Percentiles rank a stretch among this genome's conserved stretches.
Conservation (phyloP, 1,284 basidiomycete species). For the Ustilago esculenta region DNA sequence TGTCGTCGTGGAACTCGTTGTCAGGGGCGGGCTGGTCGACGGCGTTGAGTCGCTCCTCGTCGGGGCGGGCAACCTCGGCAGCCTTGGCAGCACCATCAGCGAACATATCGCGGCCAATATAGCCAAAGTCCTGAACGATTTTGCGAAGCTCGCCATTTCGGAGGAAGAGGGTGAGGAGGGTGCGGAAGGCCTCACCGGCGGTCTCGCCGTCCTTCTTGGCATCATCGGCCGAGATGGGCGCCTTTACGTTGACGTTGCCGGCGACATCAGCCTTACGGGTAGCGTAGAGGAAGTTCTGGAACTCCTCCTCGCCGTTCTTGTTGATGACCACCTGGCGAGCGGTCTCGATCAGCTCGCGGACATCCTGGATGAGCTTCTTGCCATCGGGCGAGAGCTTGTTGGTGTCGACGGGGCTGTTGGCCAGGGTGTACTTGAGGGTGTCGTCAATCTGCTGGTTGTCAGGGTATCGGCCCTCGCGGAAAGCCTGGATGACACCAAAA, state of each 20-base stretch:
- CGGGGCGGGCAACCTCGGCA: constrained; percentile 78
- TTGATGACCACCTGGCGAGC: constrained; percentile 56
- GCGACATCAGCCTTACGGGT: constrained; percentile 55
- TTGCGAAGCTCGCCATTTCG: constrained; percentile 62
- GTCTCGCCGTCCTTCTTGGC: constrained; percentile 62
- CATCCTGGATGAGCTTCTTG: constrained; percentile 57
- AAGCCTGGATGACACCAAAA: constrained; percentile 62
- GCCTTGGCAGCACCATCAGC: constrained; percentile 79
- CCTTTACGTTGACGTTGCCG: constrained; percentile 42
- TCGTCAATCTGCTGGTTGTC: constrained; percentile 63
- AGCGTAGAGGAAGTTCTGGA: constrained; percentile 63
- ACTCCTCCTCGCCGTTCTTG: constrained; percentile 62
- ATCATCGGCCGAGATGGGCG: constrained; percentile 48
- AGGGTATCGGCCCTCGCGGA: constrained; percentile 62
- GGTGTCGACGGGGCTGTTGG: constrained; percentile 55
- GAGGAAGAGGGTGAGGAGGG: constrained; percentile 62
- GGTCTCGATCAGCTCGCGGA: constrained; percentile 57
- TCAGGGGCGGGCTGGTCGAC: constrained; percentile 75
- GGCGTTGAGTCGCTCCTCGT: constrained; percentile 73
- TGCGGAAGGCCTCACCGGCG: constrained; percentile 61
- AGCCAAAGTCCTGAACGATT: constrained; percentile 59
- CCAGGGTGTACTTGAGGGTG: constrained; percentile 55
- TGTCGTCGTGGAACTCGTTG: constrained; percentile 69
- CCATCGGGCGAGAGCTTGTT: constrained; percentile 59
- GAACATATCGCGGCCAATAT: constrained; percentile 77